Percentiles rank a stretch among this genome's conserved stretches.
Evolutionary conservation across 164 flowering plant species (phyloP).

Genomic region (Hamamelis virginiana): DNA sequence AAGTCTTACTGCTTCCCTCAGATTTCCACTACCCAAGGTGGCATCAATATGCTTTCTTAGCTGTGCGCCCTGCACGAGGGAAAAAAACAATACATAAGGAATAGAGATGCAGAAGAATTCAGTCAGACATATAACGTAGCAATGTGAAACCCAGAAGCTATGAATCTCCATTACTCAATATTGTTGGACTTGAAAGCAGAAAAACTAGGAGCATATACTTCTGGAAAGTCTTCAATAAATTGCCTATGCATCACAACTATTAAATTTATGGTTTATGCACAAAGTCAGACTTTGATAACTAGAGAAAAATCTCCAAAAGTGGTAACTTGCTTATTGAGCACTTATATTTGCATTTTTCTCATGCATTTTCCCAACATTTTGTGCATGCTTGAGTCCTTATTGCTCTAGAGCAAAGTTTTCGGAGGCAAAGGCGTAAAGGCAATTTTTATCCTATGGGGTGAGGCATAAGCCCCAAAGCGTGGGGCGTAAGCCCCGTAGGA

Average conservation of each 20-base stretch:
- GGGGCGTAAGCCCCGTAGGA: too few species aligned
- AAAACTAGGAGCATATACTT: not conserved
- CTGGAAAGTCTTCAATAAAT: too few species aligned
- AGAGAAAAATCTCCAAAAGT: too few species aligned
- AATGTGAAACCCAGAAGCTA: not conserved
- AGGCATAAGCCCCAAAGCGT: too few species aligned
- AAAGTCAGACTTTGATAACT: not conserved
- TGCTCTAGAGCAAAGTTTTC: too few species aligned
- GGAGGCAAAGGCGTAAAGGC: too few species aligned
- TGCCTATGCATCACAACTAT: not conserved
- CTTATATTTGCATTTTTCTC: too few species aligned
- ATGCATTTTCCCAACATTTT: too few species aligned
- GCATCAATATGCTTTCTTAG: conserved; percentile 97
- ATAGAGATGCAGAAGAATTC: not conserved
- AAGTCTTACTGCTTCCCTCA: conserved; percentile 97
- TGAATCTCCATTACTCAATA: not conserved
- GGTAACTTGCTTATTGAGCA: too few species aligned
- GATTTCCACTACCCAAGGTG: conserved; percentile 98
- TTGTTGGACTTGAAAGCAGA: not conserved
- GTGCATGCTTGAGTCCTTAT: too few species aligned
- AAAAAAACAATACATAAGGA: not conserved
- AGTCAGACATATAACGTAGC: not conserved
- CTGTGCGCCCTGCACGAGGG: conserved; percentile 81
- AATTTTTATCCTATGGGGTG: too few species aligned
- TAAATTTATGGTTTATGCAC: not conserved